Evolutionary conservation across 1,284 basidiomycete genomes (phyloP), one percentile per base, ranked within the genome.

Genomic region (Somion occarium): DNA sequence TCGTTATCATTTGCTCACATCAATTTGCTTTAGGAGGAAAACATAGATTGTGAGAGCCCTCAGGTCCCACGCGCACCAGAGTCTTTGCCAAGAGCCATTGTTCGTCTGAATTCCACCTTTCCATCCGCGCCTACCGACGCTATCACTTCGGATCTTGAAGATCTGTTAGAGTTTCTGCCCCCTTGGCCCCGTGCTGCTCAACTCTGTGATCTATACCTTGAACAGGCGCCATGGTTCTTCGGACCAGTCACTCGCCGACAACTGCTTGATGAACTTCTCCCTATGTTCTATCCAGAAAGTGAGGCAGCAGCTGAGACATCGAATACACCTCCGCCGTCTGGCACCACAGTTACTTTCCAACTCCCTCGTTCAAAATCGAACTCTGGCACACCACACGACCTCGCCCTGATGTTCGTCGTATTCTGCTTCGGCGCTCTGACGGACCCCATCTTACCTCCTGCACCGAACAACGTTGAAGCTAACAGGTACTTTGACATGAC

Each of bases 211-310:
- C 71, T 85, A 12, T 88, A 88, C 63, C 73, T 88, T 45, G 80
- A 83, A 22, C 81, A 84, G 59, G 82, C 84, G 1, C 82, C 83
- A 0, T 88, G 86, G 86, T 86, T 88, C 62, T 87, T 85, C 55
- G 82, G 83, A 26, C 81, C 84, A 0, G 78, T 87, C 24, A 81
- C 80, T 2, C 69, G 71, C 37, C 69, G 69, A 13, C 85, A 88
- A 53, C 66, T 88, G 19, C 56, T 74, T n/a, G 79, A 83, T 51
- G 85, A 88, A 55, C 66, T 82, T 25, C 68, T 88, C 15, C 85
- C 85, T 22, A 61, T 80, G 34, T 87, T 83, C 79, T 88, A 85
- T 56, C 63, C 65, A 15, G 83, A 84, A 55, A 64, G 65, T 2
- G 51, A 38, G 5, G 43, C 44, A 11, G 15, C 30, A 25, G 25